Evolutionary conservation across 352 stramenopile species (phyloP).

Genomic region (Plasmopara muralis): DNA sequence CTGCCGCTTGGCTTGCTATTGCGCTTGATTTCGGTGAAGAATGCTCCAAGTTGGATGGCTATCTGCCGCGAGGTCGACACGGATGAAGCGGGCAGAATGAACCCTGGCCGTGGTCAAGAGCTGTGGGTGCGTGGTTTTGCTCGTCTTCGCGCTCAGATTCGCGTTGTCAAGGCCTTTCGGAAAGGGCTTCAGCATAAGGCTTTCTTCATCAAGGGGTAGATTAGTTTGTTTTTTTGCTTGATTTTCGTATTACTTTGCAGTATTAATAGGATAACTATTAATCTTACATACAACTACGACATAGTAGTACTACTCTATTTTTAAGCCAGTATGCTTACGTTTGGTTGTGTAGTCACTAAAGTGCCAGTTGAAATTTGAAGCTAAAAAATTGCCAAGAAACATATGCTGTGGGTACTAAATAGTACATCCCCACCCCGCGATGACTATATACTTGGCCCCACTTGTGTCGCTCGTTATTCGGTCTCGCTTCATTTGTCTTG

Average conservation of each 20-base stretch:
- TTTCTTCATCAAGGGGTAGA: conserved; percentile 27
- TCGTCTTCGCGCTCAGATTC: conserved; percentile 51
- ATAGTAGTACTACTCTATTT: conserved; percentile 6
- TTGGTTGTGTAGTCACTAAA: no score
- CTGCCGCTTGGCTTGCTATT: conserved; percentile 47
- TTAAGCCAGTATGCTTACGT: no score
- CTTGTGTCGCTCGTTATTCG: no score
- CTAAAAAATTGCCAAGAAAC: no score
- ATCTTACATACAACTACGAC: conserved; percentile 26
- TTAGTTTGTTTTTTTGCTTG: not conserved
- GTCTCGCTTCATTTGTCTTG: no score
- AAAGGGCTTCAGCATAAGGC: conserved; percentile 39
- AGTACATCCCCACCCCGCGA: no score
- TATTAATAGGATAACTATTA: not conserved
- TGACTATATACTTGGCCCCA: no score
- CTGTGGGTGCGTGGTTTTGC: conserved; percentile 49
- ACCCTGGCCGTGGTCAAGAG: conserved; percentile 35
- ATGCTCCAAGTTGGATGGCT: conserved; percentile 53
- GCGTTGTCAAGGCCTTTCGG: conserved; percentile 61
- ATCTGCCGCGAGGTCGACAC: conserved; percentile 44
- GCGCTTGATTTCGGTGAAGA: conserved; percentile 47
- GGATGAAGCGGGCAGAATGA: conserved; percentile 29
- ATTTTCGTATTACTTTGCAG: not conserved
- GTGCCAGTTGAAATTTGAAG: no score
- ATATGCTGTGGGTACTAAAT: no score